Percentiles rank a stretch among this genome's conserved stretches.
These are phyloP conservation scores for Cymbopogon citratus DNA, from an alignment of 176 grass and related monocot genomes.

Conservation along the genomic window DNA sequence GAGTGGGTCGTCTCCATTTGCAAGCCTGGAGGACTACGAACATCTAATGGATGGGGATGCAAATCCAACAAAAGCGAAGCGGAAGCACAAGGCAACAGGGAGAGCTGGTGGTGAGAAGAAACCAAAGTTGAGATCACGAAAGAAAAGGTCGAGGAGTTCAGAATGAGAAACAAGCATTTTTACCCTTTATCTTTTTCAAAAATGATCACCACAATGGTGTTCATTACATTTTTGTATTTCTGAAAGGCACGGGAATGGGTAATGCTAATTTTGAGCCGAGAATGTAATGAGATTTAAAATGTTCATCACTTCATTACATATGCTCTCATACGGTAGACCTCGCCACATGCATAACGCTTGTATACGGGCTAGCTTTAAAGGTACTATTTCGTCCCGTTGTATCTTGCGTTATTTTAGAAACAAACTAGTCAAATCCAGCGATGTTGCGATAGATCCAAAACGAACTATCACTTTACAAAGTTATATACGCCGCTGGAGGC, in stretches of 20 bases:
- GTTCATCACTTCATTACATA: neutral
- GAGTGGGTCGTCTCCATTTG: slow-evolving; percentile 61
- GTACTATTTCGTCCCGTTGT: too few species aligned
- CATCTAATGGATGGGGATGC: slow-evolving; percentile 45
- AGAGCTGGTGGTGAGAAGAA: slow-evolving; percentile 24
- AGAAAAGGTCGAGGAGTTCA: slow-evolving; percentile 34
- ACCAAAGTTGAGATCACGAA: slow-evolving; percentile 17
- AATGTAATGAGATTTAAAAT: neutral
- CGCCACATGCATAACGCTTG: too few species aligned
- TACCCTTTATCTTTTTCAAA: neutral
- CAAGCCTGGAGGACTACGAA: slow-evolving; percentile 72
- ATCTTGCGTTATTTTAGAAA: too few species aligned
- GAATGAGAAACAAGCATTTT: slow-evolving; percentile 16
- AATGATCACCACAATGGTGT: neutral
- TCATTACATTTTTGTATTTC: slow-evolving; percentile 18
- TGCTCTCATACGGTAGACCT: neutral
- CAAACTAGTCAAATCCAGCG: too few species aligned
- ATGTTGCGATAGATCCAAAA: too few species aligned
- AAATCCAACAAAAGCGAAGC: neutral
- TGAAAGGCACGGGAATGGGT: neutral
- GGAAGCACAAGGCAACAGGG: slow-evolving; percentile 26
- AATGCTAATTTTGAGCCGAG: neutral
- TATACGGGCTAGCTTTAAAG: too few species aligned
- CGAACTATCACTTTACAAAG: too few species aligned
- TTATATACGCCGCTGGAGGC: too few species aligned